Base-by-base conservation (phyloP, 805 yeast species). In the Saturnispora besseyi region DNA sequence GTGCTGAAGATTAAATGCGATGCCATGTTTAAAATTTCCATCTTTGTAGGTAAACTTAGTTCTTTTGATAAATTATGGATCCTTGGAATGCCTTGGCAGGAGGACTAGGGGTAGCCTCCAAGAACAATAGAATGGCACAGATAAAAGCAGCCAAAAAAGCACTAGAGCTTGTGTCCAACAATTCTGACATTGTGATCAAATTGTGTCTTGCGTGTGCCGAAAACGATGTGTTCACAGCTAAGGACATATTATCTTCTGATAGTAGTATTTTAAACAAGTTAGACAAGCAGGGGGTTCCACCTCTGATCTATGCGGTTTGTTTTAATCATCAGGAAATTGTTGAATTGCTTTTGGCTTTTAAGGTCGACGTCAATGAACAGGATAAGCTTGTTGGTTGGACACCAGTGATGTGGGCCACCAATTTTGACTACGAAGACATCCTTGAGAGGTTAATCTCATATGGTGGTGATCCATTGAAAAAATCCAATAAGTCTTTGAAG, bases 371-470 rank as follows among this genome's bases (percentile, higher is more conserved):
- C 7, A 81, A 81, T 57, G 56, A 67, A 34, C 58, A 64, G 8
- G 90, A 83, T 56, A 66, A 71, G 2, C 49, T 77, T 22, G 61
- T 76, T 24, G 72, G 76, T 2, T 81, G 78, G 63, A 76, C 87
- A 0, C 87, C 96, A 10, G 64, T 86, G 42, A 87, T 86, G 93
- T 87, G 96, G 96, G 90, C 95, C 0, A 78, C 87, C 3, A 76
- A 81, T 56, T 72, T 82, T 55, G 76, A 79, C 48, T 77, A 78
- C 48, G 63, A 75, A 51, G 72, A 74, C 11, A 72, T 83, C 42
- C 81, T 78, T 13, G 75, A 77, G 44, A 65, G 74, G 49, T 66
- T 87, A 51, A 64, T 88, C 48, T 77, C 78, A 41, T 72, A 73
- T 51, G 84, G 82, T 34, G 91, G 90, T 0, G 84, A 82, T 52